Conservation (phyloP, 352 stramenopile genomes). For the Thalassiosira exigua region DNA sequence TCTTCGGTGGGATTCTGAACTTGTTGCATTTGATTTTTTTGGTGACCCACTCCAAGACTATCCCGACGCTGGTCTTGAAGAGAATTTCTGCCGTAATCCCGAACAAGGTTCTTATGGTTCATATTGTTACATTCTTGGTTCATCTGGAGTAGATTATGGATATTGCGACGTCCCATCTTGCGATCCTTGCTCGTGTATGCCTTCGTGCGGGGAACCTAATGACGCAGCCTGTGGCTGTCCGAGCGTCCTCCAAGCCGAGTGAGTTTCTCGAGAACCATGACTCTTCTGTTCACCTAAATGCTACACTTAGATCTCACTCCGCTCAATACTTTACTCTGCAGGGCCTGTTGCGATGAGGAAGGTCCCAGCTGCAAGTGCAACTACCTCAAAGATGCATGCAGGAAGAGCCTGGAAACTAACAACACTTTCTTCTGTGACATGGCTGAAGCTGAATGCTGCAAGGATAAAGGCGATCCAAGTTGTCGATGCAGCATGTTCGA, state of each 20-base stretch:
- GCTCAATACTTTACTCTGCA: too few species aligned
- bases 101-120: too few species aligned
- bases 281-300: too few species aligned
- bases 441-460: slow-evolving; percentile 17
- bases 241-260: slow-evolving; percentile 10
- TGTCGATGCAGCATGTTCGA: slow-evolving; percentile 16
- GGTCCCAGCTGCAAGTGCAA: slow-evolving; percentile 21
- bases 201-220: slow-evolving; percentile 5
- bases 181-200: slow-evolving; percentile 22
- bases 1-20: background rate
- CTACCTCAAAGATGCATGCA: slow-evolving; percentile 26
- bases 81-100: background rate
- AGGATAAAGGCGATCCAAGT: background rate
- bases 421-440: slow-evolving; percentile 8
- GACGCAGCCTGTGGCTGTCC: slow-evolving; percentile 3
- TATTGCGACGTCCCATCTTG: slow-evolving; percentile 19
- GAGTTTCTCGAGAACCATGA: too few species aligned
- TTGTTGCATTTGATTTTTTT: background rate
- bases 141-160: background rate
- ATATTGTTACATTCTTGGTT: background rate
- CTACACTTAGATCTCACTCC: too few species aligned
- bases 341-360: slow-evolving; percentile 15
- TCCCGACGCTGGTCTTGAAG: background rate
- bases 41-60: background rate
- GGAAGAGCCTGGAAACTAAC: slow-evolving; percentile 14